Evolutionary conservation across 169 alveolate species (phyloP).

Genomic region (Plasmodium fragile): DNA sequence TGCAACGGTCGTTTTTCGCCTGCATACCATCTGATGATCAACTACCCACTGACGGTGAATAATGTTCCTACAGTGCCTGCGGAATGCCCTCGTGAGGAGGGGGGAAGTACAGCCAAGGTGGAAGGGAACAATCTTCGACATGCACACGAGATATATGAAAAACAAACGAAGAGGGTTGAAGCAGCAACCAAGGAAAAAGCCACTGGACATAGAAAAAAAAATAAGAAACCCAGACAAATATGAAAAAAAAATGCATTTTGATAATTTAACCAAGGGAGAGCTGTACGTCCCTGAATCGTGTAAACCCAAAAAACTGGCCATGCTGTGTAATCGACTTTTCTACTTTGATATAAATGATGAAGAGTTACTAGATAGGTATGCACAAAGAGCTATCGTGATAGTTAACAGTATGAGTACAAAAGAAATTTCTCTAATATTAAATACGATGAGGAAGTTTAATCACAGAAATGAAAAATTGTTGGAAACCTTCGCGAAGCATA

Average conservation of each 20-base stretch:
- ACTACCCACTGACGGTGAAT: background rate
- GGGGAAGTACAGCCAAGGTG: background rate
- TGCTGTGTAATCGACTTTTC: constrained; percentile 71
- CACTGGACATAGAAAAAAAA: constrained; percentile 71
- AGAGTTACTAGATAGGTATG: constrained; percentile 67
- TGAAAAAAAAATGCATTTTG: constrained; percentile 75
- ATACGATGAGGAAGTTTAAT: constrained; percentile 71
- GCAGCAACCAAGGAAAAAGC: constrained; percentile 74
- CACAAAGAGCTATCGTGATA: constrained; percentile 70
- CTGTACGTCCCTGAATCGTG: constrained; percentile 73
- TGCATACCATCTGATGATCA: background rate
- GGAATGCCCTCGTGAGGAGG: background rate
- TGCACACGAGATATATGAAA: constrained; percentile 42
- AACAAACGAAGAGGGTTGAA: constrained; percentile 74
- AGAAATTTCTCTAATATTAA: constrained; percentile 70
- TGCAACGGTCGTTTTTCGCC: background rate
- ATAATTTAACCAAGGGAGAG: constrained; percentile 65
- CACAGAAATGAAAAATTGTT: constrained; percentile 48
- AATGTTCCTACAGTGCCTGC: constrained; percentile 13
- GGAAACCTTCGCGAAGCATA: constrained; percentile 70
- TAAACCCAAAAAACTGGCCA: constrained; percentile 58
- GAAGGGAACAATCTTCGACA: constrained; percentile 25
- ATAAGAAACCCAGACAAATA: constrained; percentile 62
- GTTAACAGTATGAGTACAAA: constrained; percentile 66
- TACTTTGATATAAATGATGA: constrained; percentile 74